Percentiles rank a stretch among this genome's conserved stretches.
These are phyloP conservation scores for Prunus armeniaca DNA, from an alignment of 306 rosid species.

Conservation along the genomic window DNA sequence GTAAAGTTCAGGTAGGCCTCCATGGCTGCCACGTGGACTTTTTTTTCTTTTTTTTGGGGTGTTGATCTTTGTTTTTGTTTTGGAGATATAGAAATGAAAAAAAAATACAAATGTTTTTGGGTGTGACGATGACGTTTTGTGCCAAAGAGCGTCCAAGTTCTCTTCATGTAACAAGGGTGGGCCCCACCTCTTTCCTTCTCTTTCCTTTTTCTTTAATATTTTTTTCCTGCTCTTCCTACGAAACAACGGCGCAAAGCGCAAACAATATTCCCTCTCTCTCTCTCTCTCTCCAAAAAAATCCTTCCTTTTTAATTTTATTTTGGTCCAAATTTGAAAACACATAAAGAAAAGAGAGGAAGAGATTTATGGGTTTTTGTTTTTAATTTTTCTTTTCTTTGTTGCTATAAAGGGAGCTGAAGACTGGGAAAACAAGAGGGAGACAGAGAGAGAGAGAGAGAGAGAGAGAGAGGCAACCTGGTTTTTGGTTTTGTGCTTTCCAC, in stretches of 20 bases:
- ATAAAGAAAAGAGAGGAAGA: not conserved
- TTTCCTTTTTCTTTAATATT: constrained; percentile 11
- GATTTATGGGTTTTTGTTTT: not conserved
- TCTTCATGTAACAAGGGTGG: constrained; percentile 72
- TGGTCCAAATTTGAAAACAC: constrained; percentile 10
- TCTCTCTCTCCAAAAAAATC: constrained; percentile 17
- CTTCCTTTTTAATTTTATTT: not conserved
- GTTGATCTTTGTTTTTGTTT: not conserved
- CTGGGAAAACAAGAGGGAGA: not conserved
- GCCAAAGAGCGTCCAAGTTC: constrained; percentile 94
- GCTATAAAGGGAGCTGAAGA: constrained; percentile 7
- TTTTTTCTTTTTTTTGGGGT: not conserved
- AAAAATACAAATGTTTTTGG: constrained; percentile 41
- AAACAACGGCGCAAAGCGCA: constrained; percentile 68
- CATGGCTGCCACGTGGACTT: not conserved
- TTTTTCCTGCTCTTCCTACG: constrained; percentile 17
- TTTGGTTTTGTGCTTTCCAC: constrained; percentile 18
- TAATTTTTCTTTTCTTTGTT: not conserved
- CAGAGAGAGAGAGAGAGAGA: not conserved
- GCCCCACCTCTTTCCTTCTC: constrained; percentile 41
- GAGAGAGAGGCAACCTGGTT: not conserved
- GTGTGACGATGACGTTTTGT: constrained; percentile 60
- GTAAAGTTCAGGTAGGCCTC: not conserved
- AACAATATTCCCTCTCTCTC: not conserved
- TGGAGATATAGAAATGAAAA: constrained; percentile 14